These are phyloP conservation scores for Ceratobasidium sp. DNA, from an alignment of 1,284 basidiomycete genomes.

Conservation along the genomic window DNA sequence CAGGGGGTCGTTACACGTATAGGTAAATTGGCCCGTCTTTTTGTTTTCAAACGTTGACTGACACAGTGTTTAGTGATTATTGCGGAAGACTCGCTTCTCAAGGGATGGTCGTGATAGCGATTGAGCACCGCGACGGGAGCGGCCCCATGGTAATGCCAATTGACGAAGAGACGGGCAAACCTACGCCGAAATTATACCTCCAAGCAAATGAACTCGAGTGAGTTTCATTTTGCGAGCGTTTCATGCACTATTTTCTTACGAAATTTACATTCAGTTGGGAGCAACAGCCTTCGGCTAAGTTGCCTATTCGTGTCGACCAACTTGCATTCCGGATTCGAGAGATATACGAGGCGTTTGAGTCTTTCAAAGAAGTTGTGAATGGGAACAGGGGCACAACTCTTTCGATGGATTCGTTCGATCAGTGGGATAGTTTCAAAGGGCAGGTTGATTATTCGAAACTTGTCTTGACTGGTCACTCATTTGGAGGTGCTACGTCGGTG, in stretches of 20 bases:
- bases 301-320: conserved; percentile 72
- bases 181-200: conserved; percentile 59
- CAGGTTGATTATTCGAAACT: conserved; percentile 63
- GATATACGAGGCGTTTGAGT: conserved; percentile 68
- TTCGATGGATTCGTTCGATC: conserved; percentile 54
- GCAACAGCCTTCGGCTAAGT: conserved; percentile 50
- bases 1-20: conserved; percentile 79
- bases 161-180: conserved; percentile 44
- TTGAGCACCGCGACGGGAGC: conserved; percentile 85
- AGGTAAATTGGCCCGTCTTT: conserved; percentile 60
- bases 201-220: conserved; percentile 67
- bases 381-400: conserved; percentile 16
- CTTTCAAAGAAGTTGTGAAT: conserved; percentile 53
- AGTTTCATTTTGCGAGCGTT: conserved; percentile 51
- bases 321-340: conserved; percentile 75
- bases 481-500: conserved; percentile 81
- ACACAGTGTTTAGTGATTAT: conserved; percentile 66
- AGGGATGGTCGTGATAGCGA: conserved; percentile 80
- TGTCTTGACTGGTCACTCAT: conserved; percentile 77
- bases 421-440: conserved; percentile 62
- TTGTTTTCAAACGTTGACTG: conserved; percentile 28
- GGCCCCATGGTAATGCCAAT: conserved; percentile 61
- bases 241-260: conserved; percentile 27
- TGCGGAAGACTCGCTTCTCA: conserved; percentile 77
- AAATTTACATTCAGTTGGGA: conserved; percentile 44